Conservation (phyloP, 2,329 filamentous ascomycete species). For the Monosporascus sp. region DNA sequence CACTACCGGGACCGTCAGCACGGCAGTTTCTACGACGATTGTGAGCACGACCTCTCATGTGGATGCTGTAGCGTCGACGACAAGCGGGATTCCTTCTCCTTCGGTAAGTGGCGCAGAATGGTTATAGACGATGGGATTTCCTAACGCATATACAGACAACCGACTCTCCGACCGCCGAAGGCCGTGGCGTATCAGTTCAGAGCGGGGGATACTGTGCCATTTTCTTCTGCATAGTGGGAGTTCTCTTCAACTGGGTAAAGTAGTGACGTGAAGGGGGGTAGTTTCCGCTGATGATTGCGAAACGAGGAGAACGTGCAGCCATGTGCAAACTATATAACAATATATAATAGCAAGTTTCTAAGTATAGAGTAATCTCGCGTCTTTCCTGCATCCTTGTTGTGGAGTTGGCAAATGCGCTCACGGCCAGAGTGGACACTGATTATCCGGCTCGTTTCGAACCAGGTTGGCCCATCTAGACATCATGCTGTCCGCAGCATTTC, state of each 20-base stretch:
- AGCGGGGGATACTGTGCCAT: background rate
- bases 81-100: background rate
- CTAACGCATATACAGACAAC: background rate
- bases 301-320: too few relatives aligned
- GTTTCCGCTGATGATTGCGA: too few relatives aligned
- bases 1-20: background rate
- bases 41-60: background rate
- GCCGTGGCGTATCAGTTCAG: background rate
- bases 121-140: background rate
- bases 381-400: too few relatives aligned
- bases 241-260: background rate
- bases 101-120: background rate
- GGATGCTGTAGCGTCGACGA: background rate
- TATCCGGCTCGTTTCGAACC: too few relatives aligned
- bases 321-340: too few relatives aligned
- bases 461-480: too few relatives aligned
- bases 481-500: too few relatives aligned
- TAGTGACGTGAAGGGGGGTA: background rate
- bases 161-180: background rate
- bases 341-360: too few relatives aligned
- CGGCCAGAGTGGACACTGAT: too few relatives aligned
- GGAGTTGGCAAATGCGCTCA: too few relatives aligned
- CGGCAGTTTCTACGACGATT: too few relatives aligned
- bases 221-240: background rate
- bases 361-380: too few relatives aligned